Conservation (phyloP, 495 filamentous ascomycete species). For the Talaromyces wortmannii region DNA sequence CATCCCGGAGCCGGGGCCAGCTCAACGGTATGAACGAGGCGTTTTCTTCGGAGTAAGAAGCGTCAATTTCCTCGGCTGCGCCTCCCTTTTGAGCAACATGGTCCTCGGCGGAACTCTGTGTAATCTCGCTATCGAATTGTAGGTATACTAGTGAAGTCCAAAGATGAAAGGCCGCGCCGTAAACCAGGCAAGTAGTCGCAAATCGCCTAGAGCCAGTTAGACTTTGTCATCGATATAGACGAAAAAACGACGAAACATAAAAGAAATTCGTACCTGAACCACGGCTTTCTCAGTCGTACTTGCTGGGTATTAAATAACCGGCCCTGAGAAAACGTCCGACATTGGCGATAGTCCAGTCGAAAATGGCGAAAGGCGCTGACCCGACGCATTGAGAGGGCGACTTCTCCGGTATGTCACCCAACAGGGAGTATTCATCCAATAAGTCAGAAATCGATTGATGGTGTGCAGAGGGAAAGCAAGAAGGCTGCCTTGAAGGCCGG, state of each 20-base stretch:
- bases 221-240: slow-evolving; percentile 4
- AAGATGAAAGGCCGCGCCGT: slow-evolving; percentile 31
- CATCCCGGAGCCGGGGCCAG: slow-evolving; percentile 41
- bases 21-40: slow-evolving; percentile 59
- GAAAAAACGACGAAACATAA: not conserved
- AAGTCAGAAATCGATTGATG: not conserved
- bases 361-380: slow-evolving; percentile 24
- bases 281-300: slow-evolving; percentile 32
- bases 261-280: slow-evolving; percentile 24
- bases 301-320: slow-evolving; percentile 19
- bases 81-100: slow-evolving; percentile 12
- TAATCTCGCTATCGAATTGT: slow-evolving; percentile 26
- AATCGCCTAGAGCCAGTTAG: slow-evolving; percentile 15
- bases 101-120: slow-evolving; percentile 13
- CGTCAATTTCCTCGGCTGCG: slow-evolving; percentile 10
- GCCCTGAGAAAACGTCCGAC: slow-evolving; percentile 9
- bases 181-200: slow-evolving; percentile 22
- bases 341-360: slow-evolving; percentile 17
- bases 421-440: not conserved
- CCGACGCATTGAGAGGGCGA: slow-evolving; percentile 29
- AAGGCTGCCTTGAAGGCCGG: not conserved
- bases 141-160: slow-evolving; percentile 30
- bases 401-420: slow-evolving; percentile 7
- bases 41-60: slow-evolving; percentile 25
- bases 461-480: not conserved